phyloP scores from a whole-genome alignment of 176 grass and related monocot genomes.

The Echinochloa phyllopogon region DNA sequence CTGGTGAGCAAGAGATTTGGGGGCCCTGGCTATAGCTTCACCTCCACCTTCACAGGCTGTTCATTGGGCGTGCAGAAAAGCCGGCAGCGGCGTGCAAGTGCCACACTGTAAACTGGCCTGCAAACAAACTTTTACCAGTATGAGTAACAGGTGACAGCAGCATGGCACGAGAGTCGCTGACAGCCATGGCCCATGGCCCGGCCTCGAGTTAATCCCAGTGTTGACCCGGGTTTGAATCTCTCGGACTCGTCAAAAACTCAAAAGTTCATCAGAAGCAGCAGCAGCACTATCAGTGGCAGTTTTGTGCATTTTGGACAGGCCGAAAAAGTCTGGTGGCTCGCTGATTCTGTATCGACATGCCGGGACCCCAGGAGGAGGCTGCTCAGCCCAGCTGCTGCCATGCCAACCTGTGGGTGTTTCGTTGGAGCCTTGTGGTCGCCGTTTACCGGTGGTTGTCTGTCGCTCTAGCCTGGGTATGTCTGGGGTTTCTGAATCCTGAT shows the following conservation, averaged over 20 bases:
- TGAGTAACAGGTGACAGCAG: background rate
- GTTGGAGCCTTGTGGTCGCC: constrained; percentile 22
- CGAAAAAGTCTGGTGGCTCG: background rate
- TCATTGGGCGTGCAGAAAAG: constrained; percentile 3
- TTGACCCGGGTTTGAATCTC: background rate
- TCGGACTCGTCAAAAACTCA: background rate
- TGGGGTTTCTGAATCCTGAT: background rate
- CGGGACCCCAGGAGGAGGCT: background rate
- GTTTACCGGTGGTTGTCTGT: background rate
- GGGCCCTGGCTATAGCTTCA: background rate
- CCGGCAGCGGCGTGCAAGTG: background rate
- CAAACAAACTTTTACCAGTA: background rate
- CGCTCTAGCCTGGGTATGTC: background rate
- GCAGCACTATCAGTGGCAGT: background rate
- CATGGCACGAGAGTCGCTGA: background rate
- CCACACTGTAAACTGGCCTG: background rate
- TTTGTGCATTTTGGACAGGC: background rate
- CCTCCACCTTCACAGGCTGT: background rate
- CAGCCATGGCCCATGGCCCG: background rate
- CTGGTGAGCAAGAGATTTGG: constrained; percentile 2
- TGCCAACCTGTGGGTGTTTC: constrained; percentile 22
- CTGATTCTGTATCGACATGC: background rate
- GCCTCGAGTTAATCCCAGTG: background rate
- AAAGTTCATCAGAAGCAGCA: background rate
- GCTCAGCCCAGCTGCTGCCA: background rate